Conservation (phyloP, 2,329 filamentous ascomycete species). For the Trichoderma hamatum region DNA sequence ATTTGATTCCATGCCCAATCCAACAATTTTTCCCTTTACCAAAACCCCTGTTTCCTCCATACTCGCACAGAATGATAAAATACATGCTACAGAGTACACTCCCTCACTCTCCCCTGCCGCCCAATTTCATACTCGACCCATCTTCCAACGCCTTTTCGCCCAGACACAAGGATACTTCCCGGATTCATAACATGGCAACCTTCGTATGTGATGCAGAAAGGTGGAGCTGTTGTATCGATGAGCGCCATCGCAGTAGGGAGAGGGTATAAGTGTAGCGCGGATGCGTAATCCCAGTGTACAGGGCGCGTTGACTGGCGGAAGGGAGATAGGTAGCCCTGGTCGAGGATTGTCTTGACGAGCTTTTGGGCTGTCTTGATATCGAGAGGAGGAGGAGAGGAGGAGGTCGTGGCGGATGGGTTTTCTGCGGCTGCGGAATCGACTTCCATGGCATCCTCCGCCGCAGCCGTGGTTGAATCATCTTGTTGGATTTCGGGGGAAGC, state of each 20-base stretch:
- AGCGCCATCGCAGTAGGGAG: conserved; percentile 82
- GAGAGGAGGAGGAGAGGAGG: conserved; percentile 41
- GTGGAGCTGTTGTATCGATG: conserved; percentile 77
- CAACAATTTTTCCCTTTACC: background rate
- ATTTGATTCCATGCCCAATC: background rate
- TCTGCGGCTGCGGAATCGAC: conserved; percentile 41
- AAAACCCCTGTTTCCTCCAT: background rate
- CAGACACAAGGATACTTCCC: conserved; percentile 71
- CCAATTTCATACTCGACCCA: conserved; percentile 88
- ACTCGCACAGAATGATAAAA: background rate
- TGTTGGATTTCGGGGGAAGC: background rate
- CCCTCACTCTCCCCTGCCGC: conserved; percentile 63
- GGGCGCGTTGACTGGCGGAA: conserved; percentile 81
- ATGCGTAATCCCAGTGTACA: conserved; percentile 85
- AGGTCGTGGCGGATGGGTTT: conserved; percentile 27
- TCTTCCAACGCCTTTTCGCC: conserved; percentile 67
- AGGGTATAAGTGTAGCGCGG: conserved; percentile 80
- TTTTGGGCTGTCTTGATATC: conserved; percentile 67
- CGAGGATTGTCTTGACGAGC: conserved; percentile 86
- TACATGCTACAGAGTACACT: conserved; percentile 57
- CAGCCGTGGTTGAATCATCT: conserved; percentile 27
- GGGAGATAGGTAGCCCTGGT: conserved; percentile 86
- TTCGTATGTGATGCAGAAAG: conserved; percentile 90
- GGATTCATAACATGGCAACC: conserved; percentile 97
- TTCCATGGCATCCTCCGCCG: conserved; percentile 44